Percentiles rank a stretch among this genome's conserved stretches.
phyloP scores from a whole-genome alignment of 352 stramenopile species.

The Phytophthora meadii region DNA sequence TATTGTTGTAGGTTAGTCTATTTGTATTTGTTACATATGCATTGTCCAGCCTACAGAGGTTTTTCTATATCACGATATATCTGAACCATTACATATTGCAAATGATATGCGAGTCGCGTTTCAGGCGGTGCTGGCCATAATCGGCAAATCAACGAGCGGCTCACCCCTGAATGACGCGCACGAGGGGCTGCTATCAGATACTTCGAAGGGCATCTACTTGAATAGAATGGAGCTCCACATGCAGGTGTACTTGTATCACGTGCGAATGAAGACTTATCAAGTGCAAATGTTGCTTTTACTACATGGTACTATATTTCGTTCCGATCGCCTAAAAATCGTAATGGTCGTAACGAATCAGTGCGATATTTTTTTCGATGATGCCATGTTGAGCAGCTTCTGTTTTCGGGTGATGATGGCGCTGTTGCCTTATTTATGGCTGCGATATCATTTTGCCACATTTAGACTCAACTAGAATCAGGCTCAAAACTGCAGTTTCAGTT shows the following conservation, averaged over 20 bases:
- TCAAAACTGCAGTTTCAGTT: conserved; percentile 6
- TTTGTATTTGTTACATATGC: neutral
- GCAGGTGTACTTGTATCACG: neutral
- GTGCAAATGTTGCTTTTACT: neutral
- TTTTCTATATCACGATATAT: conserved; percentile 3
- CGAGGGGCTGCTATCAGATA: no score
- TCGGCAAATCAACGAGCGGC: conserved; percentile 9
- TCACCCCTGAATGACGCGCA: neutral
- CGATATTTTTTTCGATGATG: conserved; percentile 10
- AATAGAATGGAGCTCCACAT: neutral
- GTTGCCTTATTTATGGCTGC: conserved; percentile 3
- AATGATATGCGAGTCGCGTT: neutral
- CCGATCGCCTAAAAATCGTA: neutral
- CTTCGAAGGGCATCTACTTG: no score
- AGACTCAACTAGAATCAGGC: neutral
- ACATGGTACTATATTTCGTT: no score
- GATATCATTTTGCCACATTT: conserved; percentile 9
- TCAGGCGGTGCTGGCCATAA: conserved; percentile 15
- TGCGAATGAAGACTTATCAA: no score
- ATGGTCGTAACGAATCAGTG: neutral
- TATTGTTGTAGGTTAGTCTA: conserved; percentile 4
- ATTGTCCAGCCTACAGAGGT: neutral
- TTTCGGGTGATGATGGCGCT: conserved; percentile 21
- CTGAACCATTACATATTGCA: neutral
- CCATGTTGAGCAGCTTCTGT: conserved; percentile 6